phyloP scores from a whole-genome alignment of 495 filamentous ascomycete species.

The Penicillium cinerascens region DNA sequence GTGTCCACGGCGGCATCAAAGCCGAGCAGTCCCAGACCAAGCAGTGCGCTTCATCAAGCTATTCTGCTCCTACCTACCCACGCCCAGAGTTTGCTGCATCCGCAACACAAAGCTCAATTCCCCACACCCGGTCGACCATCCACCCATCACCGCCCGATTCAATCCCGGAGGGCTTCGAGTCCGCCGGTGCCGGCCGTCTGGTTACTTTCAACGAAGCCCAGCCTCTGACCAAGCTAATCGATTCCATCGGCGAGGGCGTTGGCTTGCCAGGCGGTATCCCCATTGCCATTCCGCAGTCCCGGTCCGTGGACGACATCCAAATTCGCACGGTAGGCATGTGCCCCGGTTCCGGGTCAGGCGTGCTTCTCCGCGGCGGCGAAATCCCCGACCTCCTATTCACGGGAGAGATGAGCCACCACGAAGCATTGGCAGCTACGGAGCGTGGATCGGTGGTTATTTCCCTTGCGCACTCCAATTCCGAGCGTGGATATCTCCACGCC shows the following conservation, averaged over 20 bases:
- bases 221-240: conserved; percentile 58
- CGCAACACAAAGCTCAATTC: conserved; percentile 19
- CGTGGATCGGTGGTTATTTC: conserved; percentile 81
- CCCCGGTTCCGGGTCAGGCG: conserved; percentile 74
- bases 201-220: conserved; percentile 59
- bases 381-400: conserved; percentile 78
- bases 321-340: conserved; percentile 68
- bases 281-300: conserved; percentile 63
- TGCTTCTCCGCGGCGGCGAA: conserved; percentile 61
- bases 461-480: conserved; percentile 88
- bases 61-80: conserved; percentile 44
- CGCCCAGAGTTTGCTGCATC: conserved; percentile 17
- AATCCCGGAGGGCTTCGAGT: conserved; percentile 54
- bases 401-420: conserved; percentile 90
- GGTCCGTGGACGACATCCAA: conserved; percentile 46
- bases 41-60: conserved; percentile 26
- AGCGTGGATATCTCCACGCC: conserved; percentile 71
- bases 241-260: conserved; percentile 55
- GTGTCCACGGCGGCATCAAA: conserved; percentile 25
- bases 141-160: conserved; percentile 40
- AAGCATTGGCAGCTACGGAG: conserved; percentile 81
- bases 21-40: conserved; percentile 8
- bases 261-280: conserved; percentile 63
- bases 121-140: conserved; percentile 53
- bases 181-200: conserved; percentile 73